These are phyloP conservation scores for Teunomyces pallodes DNA, from an alignment of 805 yeast species.

Conservation along the genomic window DNA sequence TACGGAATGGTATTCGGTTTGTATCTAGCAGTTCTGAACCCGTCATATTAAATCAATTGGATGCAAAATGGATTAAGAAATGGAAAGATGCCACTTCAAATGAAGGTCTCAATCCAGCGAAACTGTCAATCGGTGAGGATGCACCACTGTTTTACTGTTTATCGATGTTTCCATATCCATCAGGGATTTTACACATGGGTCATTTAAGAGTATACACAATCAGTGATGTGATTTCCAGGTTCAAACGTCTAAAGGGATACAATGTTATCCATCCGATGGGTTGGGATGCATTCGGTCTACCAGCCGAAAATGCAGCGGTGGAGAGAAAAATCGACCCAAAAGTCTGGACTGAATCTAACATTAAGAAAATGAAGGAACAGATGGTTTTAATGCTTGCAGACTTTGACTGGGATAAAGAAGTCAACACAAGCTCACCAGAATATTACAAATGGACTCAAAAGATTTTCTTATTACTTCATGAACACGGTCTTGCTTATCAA, in stretches of 20 bases:
- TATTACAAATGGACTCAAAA: constrained; percentile 93
- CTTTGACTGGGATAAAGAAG: constrained; percentile 92
- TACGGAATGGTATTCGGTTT: background rate
- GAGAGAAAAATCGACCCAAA: constrained; percentile 78
- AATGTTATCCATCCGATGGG: constrained; percentile 95
- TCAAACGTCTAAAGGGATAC: constrained; percentile 69
- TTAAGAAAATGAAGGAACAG: constrained; percentile 82
- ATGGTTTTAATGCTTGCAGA: constrained; percentile 74
- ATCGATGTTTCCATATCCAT: constrained; percentile 95
- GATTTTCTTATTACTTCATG: constrained; percentile 68
- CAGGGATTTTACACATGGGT: constrained; percentile 90
- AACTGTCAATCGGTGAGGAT: constrained; percentile 12
- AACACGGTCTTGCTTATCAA: constrained; percentile 81
- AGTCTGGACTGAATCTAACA: constrained; percentile 79
- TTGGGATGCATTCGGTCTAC: constrained; percentile 98
- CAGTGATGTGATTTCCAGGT: constrained; percentile 79
- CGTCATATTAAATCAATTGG: constrained; percentile 28
- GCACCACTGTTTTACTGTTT: constrained; percentile 56
- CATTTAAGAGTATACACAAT: constrained; percentile 92
- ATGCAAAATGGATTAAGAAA: constrained; percentile 50
- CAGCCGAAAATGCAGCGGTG: constrained; percentile 97
- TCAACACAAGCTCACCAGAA: constrained; percentile 80
- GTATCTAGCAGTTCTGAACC: background rate
- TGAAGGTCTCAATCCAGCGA: constrained; percentile 37
- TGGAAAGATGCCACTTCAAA: constrained; percentile 43